These are phyloP conservation scores for Curvularia verruculosa DNA, from an alignment of 2,329 filamentous ascomycete species.

Conservation along the genomic window DNA sequence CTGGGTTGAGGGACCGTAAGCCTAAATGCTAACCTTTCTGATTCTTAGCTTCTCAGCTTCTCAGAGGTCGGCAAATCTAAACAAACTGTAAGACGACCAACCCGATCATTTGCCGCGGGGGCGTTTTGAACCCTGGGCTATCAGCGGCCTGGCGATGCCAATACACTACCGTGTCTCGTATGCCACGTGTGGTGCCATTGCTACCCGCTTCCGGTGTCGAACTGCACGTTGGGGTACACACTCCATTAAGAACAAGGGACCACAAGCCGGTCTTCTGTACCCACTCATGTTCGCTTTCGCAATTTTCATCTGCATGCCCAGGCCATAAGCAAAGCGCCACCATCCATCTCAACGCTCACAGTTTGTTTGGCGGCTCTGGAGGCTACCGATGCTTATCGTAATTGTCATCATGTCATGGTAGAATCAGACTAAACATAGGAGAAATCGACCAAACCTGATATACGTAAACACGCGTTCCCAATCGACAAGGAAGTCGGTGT, in stretches of 20 bases:
- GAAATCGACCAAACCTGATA: background rate
- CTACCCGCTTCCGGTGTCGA: background rate
- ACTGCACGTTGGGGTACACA: background rate
- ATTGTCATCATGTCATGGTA: background rate
- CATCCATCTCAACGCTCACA: background rate
- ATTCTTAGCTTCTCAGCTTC: background rate
- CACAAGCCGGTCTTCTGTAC: background rate
- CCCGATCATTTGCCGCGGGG: constrained; percentile 6
- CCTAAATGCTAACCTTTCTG: background rate
- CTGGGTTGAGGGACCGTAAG: background rate
- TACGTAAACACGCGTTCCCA: background rate
- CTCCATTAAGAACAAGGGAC: background rate
- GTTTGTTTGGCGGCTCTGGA: background rate
- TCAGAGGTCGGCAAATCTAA: constrained; percentile 1
- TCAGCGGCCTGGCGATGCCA: background rate
- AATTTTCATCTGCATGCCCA: background rate
- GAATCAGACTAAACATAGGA: constrained; percentile 1
- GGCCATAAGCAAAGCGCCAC: background rate
- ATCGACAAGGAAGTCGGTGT: background rate
- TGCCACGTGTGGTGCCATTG: constrained; percentile 6
- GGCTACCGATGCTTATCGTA: background rate
- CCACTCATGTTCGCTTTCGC: background rate
- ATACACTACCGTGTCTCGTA: constrained; percentile 2
- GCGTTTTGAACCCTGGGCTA: background rate
- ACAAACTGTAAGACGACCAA: background rate